Conservation (phyloP, 371 early-diverging fungal species). For the Thermomucor indicae-seudaticae region DNA sequence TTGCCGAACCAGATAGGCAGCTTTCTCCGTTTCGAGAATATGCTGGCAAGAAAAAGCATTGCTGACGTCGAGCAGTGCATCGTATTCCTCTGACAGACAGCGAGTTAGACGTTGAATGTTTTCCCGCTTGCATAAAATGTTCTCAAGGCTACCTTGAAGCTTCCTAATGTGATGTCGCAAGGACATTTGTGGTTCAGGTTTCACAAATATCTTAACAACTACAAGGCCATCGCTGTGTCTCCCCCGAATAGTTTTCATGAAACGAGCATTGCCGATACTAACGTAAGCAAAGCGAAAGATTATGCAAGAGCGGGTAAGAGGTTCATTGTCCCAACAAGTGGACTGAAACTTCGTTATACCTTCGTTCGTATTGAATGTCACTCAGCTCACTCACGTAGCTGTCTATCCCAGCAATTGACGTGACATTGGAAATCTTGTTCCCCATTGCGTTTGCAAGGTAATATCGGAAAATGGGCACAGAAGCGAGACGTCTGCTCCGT, state of each 20-base stretch:
- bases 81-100: constrained; percentile 54
- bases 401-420: constrained; percentile 64
- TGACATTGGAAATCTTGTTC: constrained; percentile 64
- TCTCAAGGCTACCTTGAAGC: constrained; percentile 45
- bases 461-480: neutral
- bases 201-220: constrained; percentile 90
- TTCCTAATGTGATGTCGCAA: constrained; percentile 53
- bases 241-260: constrained; percentile 91
- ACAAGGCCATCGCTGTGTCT: constrained; percentile 72
- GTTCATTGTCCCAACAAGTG: neutral
- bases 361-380: constrained; percentile 70
- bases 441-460: constrained; percentile 43
- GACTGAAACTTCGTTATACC: no score
- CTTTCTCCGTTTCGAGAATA: constrained; percentile 85
- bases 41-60: constrained; percentile 78
- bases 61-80: constrained; percentile 60
- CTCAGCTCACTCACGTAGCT: constrained; percentile 69
- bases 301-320: neutral
- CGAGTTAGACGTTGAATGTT: neutral
- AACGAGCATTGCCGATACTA: constrained; percentile 86
- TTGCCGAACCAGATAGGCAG: constrained; percentile 86
- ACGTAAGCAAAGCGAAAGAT: neutral
- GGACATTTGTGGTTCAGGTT: constrained; percentile 70
- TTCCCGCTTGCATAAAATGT: neutral
- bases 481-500: no score